Evolutionary conservation across 805 yeast species (phyloP).

Genomic region (Yamadazyma olivae): DNA sequence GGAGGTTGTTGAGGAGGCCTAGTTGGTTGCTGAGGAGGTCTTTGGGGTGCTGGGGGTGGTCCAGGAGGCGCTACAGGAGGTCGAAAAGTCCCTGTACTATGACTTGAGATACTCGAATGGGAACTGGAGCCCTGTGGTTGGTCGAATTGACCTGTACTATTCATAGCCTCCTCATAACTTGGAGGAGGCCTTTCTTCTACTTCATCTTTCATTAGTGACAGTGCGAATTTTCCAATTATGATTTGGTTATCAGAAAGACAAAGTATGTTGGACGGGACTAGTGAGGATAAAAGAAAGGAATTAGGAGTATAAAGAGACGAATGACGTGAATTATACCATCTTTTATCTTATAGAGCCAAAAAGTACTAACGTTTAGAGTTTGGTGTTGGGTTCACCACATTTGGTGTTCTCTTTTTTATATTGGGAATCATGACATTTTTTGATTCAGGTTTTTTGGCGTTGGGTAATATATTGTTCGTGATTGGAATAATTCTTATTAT

Average conservation of each 20-base stretch:
- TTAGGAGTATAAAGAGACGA: not conserved
- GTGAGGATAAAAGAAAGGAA: not conserved
- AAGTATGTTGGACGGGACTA: conserved; percentile 45
- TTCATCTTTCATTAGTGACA: not conserved
- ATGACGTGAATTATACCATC: not conserved
- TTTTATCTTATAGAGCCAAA: too few relatives aligned
- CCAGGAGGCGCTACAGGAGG: conserved; percentile 10
- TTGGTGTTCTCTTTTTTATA: conserved; percentile 73
- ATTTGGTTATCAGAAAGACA: conserved; percentile 78
- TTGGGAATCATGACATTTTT: conserved; percentile 84
- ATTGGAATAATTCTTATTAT: conserved; percentile 84
- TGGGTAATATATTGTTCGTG: conserved; percentile 79
- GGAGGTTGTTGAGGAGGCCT: conserved; percentile 7
- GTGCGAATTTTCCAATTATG: conserved; percentile 22
- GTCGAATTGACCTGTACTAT: too few relatives aligned
- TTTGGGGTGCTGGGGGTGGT: conserved; percentile 13
- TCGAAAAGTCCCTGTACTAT: not conserved
- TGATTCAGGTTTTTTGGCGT: conserved; percentile 82
- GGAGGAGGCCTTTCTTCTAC: conserved; percentile 34
- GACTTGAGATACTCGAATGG: not conserved
- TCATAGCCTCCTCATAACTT: conserved; percentile 44
- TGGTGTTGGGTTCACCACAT: conserved; percentile 91
- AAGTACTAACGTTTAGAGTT: conserved; percentile 52
- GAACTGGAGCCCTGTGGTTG: not conserved
- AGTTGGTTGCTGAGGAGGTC: conserved; percentile 11